phyloP scores from a whole-genome alignment of 805 yeast genomes.

The Saccharomyces kudriavzevii region DNA sequence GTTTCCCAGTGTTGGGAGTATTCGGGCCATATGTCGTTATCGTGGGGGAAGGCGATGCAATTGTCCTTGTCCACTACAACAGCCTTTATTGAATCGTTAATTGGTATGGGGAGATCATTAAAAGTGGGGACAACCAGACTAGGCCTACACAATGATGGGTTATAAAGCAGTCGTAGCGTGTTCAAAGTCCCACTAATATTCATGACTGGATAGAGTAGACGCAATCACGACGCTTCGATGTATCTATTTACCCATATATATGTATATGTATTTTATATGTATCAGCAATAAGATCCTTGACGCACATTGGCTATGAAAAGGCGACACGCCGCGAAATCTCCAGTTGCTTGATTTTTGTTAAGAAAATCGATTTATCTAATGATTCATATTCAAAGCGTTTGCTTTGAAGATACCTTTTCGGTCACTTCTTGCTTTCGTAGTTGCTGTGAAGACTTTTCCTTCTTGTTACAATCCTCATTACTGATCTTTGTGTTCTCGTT shows the following conservation, averaged over 20 bases:
- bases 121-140: conserved; percentile 49
- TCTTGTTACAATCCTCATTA: background rate
- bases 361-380: background rate
- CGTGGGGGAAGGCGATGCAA: conserved; percentile 82
- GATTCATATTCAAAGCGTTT: background rate
- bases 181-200: conserved; percentile 75
- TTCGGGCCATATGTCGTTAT: conserved; percentile 70
- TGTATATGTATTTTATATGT: background rate
- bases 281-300: background rate
- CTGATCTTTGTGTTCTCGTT: background rate
- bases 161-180: conserved; percentile 46
- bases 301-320: background rate
- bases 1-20: conserved; percentile 50
- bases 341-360: background rate
- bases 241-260: background rate
- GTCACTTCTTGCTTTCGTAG: background rate
- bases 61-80: conserved; percentile 90
- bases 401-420: background rate
- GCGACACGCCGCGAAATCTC: background rate
- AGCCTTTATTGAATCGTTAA: conserved; percentile 47
- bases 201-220: conserved; percentile 24
- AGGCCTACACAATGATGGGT: conserved; percentile 67
- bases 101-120: conserved; percentile 52
- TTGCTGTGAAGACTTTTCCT: background rate
- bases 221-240: no score